A percentile compares a stretch with the other conserved stretches of the same genome.
phyloP scores from a whole-genome alignment of 176 grass and related monocot species.

The Ananas comosus region DNA sequence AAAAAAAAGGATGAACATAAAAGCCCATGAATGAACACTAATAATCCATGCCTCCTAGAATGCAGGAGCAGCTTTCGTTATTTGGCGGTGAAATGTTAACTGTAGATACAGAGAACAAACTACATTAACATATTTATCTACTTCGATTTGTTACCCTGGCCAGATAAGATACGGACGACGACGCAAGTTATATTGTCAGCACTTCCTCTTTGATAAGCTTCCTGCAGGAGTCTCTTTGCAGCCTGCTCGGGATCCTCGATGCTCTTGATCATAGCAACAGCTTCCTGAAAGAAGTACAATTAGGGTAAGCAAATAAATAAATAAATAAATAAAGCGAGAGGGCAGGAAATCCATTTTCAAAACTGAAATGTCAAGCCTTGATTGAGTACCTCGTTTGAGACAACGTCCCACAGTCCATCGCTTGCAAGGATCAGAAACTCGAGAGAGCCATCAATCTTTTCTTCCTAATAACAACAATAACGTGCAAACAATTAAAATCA shows the following conservation, averaged over 20 bases:
- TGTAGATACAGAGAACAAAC: neutral
- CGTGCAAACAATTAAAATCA: too few species aligned
- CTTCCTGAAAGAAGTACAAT: conserved; percentile 32
- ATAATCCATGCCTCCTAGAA: too few species aligned
- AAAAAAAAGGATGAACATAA: neutral
- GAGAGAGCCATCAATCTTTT: conserved; percentile 58
- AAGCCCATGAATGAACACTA: too few species aligned
- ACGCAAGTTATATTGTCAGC: conserved; percentile 75
- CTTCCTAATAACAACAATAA: conserved; percentile 40
- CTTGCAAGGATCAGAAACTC: conserved; percentile 93
- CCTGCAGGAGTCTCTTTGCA: conserved; percentile 56
- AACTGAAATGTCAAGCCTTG: neutral
- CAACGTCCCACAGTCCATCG: conserved; percentile 85
- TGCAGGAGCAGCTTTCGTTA: neutral
- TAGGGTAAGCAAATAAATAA: neutral
- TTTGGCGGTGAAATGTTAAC: neutral
- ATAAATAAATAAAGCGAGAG: neutral
- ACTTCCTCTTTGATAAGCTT: conserved; percentile 56
- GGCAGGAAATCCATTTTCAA: neutral
- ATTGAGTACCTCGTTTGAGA: conserved; percentile 55
- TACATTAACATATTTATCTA: neutral
- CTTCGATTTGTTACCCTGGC: neutral
- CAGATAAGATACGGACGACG: conserved; percentile 56
- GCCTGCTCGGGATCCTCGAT: conserved; percentile 61
- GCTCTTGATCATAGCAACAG: conserved; percentile 66